These are phyloP conservation scores for Chrysoporthe deuterocubensis DNA, from an alignment of 2,329 filamentous ascomycete species.

Conservation along the genomic window DNA sequence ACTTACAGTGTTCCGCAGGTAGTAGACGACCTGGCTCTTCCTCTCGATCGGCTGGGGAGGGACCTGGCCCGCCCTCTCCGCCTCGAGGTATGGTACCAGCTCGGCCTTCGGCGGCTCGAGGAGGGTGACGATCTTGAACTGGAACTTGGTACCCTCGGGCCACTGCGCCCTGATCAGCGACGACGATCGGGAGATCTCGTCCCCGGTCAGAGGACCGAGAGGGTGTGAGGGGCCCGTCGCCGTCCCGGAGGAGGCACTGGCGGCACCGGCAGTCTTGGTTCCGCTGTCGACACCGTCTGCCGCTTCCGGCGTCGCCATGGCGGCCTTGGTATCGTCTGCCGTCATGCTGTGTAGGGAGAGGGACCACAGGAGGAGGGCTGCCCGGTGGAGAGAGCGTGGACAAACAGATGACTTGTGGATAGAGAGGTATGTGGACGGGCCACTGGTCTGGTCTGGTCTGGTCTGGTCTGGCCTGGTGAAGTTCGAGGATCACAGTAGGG, in stretches of 20 bases:
- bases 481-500: too few relatives aligned
- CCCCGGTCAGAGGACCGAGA: constrained; percentile 60
- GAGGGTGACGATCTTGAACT: constrained; percentile 68
- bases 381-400: too few relatives aligned
- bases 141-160: constrained; percentile 58
- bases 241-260: neutral
- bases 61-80: constrained; percentile 47
- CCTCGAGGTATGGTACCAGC: constrained; percentile 54
- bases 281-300: constrained; percentile 6
- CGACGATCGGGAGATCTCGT: constrained; percentile 58
- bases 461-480: too few relatives aligned
- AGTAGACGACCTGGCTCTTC: constrained; percentile 61
- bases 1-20: constrained; percentile 62
- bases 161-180: constrained; percentile 56
- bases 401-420: too few relatives aligned
- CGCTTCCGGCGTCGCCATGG: neutral
- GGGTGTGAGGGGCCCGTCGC: constrained; percentile 48
- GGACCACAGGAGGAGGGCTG: too few relatives aligned
- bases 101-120: constrained; percentile 59
- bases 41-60: constrained; percentile 49
- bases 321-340: constrained; percentile 17
- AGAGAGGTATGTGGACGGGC: too few relatives aligned
- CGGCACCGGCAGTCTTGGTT: constrained; percentile 11
- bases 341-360: constrained; percentile 16
- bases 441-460: too few relatives aligned